Conservation (phyloP, 2,329 filamentous ascomycete genomes). For the Cryphonectria parasitica region DNA sequence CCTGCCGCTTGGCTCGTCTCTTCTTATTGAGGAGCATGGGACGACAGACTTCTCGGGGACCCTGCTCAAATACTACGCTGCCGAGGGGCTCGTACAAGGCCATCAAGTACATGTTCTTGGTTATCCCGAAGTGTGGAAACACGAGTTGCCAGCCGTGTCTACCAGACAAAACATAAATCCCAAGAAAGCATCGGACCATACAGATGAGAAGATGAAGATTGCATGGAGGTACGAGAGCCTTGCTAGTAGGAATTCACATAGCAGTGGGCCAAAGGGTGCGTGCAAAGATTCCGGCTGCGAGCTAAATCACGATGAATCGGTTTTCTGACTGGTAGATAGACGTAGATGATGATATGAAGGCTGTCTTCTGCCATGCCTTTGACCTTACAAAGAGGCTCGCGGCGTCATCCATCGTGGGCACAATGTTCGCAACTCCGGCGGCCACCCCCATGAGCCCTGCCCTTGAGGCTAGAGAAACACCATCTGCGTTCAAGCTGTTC, state of each 20-base stretch:
- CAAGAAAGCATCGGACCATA: conserved; percentile 30
- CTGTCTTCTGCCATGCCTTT: conserved; percentile 72
- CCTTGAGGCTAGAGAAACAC: conserved; percentile 31
- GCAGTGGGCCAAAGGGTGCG: conserved; percentile 29
- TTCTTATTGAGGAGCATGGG: conserved; percentile 85
- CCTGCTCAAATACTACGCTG: conserved; percentile 85
- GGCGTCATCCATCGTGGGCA: conserved; percentile 51
- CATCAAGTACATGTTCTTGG: conserved; percentile 88
- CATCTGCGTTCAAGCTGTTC: conserved; percentile 66
- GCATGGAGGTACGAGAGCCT: conserved; percentile 95
- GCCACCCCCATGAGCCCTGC: conserved; percentile 45
- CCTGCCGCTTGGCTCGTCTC: conserved; percentile 76
- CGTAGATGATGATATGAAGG: conserved; percentile 32
- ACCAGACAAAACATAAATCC: conserved; percentile 42
- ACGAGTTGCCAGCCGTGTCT: conserved; percentile 78
- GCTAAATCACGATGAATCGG: conserved; percentile 26
- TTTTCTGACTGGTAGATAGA: conserved; percentile 24
- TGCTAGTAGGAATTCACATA: conserved; percentile 53
- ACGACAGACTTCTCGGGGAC: conserved; percentile 93
- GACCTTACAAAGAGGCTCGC: conserved; percentile 69
- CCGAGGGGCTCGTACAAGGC: conserved; percentile 89
- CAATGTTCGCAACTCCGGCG: conserved; percentile 55
- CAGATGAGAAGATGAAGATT: conserved; percentile 90
- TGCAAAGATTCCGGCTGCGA: conserved; percentile 31
- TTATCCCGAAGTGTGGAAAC: conserved; percentile 76